These are phyloP conservation scores for Talaromyces sp. DNA, from an alignment of 2,329 filamentous ascomycete species.

Conservation along the genomic window DNA sequence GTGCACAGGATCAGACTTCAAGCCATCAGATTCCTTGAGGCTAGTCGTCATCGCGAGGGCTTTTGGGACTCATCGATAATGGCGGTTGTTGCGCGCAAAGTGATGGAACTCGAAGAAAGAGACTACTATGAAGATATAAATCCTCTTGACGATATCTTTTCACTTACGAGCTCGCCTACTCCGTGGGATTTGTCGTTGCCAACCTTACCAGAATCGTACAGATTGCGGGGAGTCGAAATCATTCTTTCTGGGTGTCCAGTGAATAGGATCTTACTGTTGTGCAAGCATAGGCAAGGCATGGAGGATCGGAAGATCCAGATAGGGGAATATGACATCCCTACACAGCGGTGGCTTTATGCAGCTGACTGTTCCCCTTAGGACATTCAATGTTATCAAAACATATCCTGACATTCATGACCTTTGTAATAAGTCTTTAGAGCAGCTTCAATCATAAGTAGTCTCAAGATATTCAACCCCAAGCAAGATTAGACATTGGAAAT, in stretches of 20 bases:
- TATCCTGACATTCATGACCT: not conserved
- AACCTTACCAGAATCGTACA: conserved; percentile 4
- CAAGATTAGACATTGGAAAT: not conserved
- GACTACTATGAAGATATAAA: conserved; percentile 1
- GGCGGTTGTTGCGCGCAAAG: conserved; percentile 9
- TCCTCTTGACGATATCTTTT: conserved; percentile 4
- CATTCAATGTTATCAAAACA: not conserved
- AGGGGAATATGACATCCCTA: conserved; percentile 1
- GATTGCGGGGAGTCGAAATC: not conserved
- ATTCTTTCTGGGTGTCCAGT: not conserved
- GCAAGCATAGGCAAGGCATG: conserved; percentile 4
- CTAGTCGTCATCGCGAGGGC: conserved; percentile 5
- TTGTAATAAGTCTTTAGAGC: too few relatives aligned
- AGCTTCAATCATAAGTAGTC: not conserved
- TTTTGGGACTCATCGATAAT: conserved; percentile 12
- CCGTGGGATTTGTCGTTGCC: conserved; percentile 7
- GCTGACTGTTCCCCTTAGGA: not conserved
- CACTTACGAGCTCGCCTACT: not conserved
- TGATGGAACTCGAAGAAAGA: conserved; percentile 15
- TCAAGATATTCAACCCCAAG: not conserved
- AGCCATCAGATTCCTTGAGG: conserved; percentile 10
- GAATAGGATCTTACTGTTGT: not conserved
- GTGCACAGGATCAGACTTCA: conserved; percentile 10
- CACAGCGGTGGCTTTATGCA: conserved; percentile 1
- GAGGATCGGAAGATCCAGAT: not conserved